Evolutionary conservation across 176 grass and related monocot genomes (phyloP).

Genomic region (Aegilops tauschii): DNA sequence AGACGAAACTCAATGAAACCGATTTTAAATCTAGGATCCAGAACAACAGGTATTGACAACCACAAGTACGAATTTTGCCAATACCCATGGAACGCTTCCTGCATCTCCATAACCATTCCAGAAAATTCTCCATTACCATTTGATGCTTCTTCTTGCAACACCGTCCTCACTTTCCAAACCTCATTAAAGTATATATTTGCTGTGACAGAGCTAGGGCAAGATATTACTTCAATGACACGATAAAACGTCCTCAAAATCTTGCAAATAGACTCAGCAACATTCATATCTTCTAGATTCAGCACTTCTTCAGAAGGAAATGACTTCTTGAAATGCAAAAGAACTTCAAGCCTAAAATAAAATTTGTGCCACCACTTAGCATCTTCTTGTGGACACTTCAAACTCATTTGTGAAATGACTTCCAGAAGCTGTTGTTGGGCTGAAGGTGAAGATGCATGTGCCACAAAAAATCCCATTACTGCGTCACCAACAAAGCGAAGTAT

Average conservation of each 20-base stretch:
- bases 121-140: slow-evolving; percentile 15
- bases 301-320: slow-evolving; percentile 47
- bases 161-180: slow-evolving; percentile 54
- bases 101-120: slow-evolving; percentile 37
- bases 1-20: slow-evolving; percentile 54
- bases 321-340: slow-evolving; percentile 51
- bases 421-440: slow-evolving; percentile 34
- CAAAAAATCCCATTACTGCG: slow-evolving; percentile 37
- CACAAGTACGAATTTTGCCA: slow-evolving; percentile 46
- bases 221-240: slow-evolving; percentile 45
- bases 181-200: slow-evolving; percentile 56
- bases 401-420: slow-evolving; percentile 47
- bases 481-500: slow-evolving; percentile 47
- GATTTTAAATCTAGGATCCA: slow-evolving; percentile 59
- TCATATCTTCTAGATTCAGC: slow-evolving; percentile 28
- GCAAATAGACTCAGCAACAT: slow-evolving; percentile 39
- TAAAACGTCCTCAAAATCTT: slow-evolving; percentile 54
- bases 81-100: slow-evolving; percentile 31
- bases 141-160: slow-evolving; percentile 56
- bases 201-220: slow-evolving; percentile 27
- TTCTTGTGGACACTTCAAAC: slow-evolving; percentile 51
- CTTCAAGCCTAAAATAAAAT: slow-evolving; percentile 52
- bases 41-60: slow-evolving; percentile 54
- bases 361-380: slow-evolving; percentile 58
- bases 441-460: slow-evolving; percentile 29